Evolutionary conservation across 164 flowering plant species (phyloP).

Genomic region (Vitis cinerea): DNA sequence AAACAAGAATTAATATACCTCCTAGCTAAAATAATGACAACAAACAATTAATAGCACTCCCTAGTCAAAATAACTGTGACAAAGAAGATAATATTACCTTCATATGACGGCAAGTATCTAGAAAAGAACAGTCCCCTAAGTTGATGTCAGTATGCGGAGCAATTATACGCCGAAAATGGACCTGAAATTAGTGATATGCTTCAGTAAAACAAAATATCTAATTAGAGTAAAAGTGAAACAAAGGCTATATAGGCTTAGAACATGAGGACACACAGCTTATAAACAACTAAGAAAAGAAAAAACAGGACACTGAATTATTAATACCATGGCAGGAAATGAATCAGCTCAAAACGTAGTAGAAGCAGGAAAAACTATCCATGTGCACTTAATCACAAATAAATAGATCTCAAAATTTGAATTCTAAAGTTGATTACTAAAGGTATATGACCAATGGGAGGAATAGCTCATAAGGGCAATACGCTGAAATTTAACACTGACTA

Average conservation of each 20-base stretch:
- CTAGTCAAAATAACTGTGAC: not conserved
- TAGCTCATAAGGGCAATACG: too few species aligned
- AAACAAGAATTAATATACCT: constrained; percentile 6
- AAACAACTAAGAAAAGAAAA: too few species aligned
- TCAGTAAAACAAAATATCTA: not conserved
- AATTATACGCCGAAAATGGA: constrained; percentile 93
- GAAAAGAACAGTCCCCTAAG: constrained; percentile 96
- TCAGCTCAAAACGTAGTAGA: too few species aligned
- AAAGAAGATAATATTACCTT: constrained; percentile 47
- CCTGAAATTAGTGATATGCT: constrained; percentile 40
- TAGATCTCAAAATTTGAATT: too few species aligned
- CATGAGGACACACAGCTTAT: too few species aligned
- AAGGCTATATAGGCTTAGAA: not conserved
- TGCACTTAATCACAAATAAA: too few species aligned
- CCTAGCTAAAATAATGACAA: not conserved
- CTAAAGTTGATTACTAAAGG: too few species aligned
- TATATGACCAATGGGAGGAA: too few species aligned
- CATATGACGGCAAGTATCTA: constrained; percentile 99
- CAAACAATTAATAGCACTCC: not conserved
- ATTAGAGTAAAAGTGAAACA: not conserved
- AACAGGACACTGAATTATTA: too few species aligned
- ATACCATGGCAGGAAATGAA: too few species aligned
- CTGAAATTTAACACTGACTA: too few species aligned
- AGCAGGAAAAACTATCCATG: too few species aligned
- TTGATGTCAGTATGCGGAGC: constrained; percentile 89